phyloP scores from a whole-genome alignment of 1,284 basidiomycete genomes.

The Ganoderma multipileum region DNA sequence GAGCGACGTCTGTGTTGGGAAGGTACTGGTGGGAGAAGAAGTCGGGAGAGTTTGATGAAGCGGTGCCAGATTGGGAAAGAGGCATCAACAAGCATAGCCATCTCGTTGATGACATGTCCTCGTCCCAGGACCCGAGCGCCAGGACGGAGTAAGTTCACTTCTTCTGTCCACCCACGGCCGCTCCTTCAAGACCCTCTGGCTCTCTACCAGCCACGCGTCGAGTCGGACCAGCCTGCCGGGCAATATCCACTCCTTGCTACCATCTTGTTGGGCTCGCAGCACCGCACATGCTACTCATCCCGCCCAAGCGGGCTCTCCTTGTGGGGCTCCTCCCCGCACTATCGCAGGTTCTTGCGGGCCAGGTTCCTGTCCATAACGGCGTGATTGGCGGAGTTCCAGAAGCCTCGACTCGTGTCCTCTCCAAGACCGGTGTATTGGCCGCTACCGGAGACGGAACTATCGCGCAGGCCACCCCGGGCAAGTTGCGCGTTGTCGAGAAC shows the following conservation, averaged over 20 bases:
- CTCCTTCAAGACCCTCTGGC: neutral
- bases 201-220: neutral
- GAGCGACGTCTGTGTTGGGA: neutral
- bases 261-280: neutral
- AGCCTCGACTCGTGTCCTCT: slow-evolving; percentile 13
- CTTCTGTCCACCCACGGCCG: slow-evolving; percentile 8
- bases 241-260: slow-evolving; percentile 1
- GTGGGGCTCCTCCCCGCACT: slow-evolving; percentile 18
- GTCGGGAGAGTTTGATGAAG: slow-evolving; percentile 14
- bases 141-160: slow-evolving; percentile 15
- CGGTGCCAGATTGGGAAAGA: slow-evolving; percentile 12
- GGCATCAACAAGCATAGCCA: slow-evolving; percentile 25
- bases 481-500: slow-evolving; percentile 58
- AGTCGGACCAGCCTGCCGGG: neutral
- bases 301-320: slow-evolving; percentile 11
- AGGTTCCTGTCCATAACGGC: slow-evolving; percentile 53
- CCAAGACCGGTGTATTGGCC: slow-evolving; percentile 19
- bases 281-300: slow-evolving; percentile 11
- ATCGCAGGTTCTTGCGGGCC: slow-evolving; percentile 37
- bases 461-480: slow-evolving; percentile 47
- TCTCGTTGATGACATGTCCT: slow-evolving; percentile 18
- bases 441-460: slow-evolving; percentile 16
- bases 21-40: neutral
- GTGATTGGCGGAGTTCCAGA: slow-evolving; percentile 50
- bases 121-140: slow-evolving; percentile 5